phyloP scores from a whole-genome alignment of 768 basidiomycete species.

The Suillus bovinus region DNA sequence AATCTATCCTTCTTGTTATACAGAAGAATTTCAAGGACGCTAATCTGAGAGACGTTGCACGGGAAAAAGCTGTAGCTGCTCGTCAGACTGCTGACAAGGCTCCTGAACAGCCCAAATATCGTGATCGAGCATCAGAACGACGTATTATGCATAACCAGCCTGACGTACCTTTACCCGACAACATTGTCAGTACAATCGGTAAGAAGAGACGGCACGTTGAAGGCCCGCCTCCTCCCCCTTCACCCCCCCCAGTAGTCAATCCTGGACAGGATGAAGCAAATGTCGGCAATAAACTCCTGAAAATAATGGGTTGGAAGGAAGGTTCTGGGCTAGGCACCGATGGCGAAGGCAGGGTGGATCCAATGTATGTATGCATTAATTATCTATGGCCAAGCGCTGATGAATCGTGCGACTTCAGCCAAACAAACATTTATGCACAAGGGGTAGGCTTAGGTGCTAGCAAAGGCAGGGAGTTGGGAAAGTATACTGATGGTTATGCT shows the following conservation, averaged over 20 bases:
- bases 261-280: slow-evolving; percentile 83
- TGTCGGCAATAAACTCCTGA: slow-evolving; percentile 88
- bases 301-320: slow-evolving; percentile 98
- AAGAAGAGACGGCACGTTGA: slow-evolving; percentile 50
- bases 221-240: slow-evolving; percentile 57
- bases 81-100: slow-evolving; percentile 36
- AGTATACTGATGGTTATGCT: slow-evolving; percentile 65
- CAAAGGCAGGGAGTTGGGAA: slow-evolving; percentile 82
- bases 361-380: slow-evolving; percentile 62
- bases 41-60: slow-evolving; percentile 70
- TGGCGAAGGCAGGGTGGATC: slow-evolving; percentile 85
- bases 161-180: slow-evolving; percentile 69
- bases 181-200: slow-evolving; percentile 36
- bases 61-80: slow-evolving; percentile 56
- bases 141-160: slow-evolving; percentile 91
- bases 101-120: slow-evolving; percentile 76
- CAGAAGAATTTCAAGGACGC: slow-evolving; percentile 87
- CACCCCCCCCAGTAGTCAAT: slow-evolving; percentile 63
- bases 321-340: slow-evolving; percentile 83
- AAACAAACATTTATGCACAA: slow-evolving; percentile 83
- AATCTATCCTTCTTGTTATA: slow-evolving; percentile 15
- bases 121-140: slow-evolving; percentile 93
- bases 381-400: slow-evolving; percentile 7
- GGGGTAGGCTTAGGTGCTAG: slow-evolving; percentile 92
- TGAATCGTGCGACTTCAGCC: slow-evolving; percentile 41